Evolutionary conservation across 2,329 filamentous ascomycete species (phyloP), one percentile per base, ranked within the genome.

Genomic region (Blumeriella jaapii): DNA sequence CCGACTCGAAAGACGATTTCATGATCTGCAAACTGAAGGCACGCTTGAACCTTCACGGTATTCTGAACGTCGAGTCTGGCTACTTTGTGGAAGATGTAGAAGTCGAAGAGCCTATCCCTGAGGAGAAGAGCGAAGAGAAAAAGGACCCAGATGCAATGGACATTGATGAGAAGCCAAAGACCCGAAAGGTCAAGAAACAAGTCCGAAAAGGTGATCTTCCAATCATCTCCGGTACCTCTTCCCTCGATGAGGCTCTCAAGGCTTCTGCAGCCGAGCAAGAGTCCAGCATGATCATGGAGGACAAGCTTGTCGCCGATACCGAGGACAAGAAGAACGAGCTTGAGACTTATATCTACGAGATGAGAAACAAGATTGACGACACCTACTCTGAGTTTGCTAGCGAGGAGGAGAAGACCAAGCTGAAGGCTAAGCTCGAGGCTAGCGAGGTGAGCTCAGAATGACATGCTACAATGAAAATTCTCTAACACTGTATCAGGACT

Each of bases 21-120:
- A 96, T 98, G 89, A 93, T 96, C 55, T 98, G 91, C 80, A 98
- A 98, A 69, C 78, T 98, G 44, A 96, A 96, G 74, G 89, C 91
- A 30, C 79, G 91, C 46, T 74, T 98, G 38, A 98, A 98, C 65
- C 74, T 96, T 46, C 87, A 96, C 66, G 91, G 91, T 60, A 75
- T 98, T 40, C 69, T 98, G 48, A 96, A 96, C 58, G 82, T 98
- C 23, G 91, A 98, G 68, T 87, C 78, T 45, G 91, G 87, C 42
- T 98, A 98, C 69, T 96, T 85, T 55, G 91, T 98, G 35, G 91
- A 98, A 67, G 91, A 98, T 58, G 78, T 93, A 56, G 91, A 98
- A 64, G 78, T 96, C 38, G 91, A 98, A 66, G 87, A 94, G 67
- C 84, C 89, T 45, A 68, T 94, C 44, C 80, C 82, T 44, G 82